Evolutionary conservation across 176 grass and related monocot species (phyloP), one percentile per base, ranked within the genome.

Genomic region (Tillandsia fasciculata): DNA sequence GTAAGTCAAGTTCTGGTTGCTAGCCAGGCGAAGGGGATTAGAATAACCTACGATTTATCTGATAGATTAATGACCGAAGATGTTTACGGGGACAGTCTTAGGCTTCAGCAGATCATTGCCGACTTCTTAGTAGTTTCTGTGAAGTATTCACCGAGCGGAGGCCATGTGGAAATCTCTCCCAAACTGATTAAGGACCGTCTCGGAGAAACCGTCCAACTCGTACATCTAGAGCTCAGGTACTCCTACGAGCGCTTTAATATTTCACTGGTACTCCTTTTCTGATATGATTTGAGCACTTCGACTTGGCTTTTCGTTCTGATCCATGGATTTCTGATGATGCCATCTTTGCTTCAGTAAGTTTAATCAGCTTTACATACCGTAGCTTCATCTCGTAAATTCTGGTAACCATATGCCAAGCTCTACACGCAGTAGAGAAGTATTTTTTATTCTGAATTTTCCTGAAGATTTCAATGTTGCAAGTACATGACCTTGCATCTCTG

Each of bases 41-140:
- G 79, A 82, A 27, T 97, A 70, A 75, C 79, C 18, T 92, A 84
- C 48, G 71, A 90, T 18, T 18, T 87, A 8, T 82, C 86, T 23
- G 78, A 87, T 64, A 80, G 72, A 67, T 81, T 83, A 47, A 90
- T 90, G 89, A 83, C 75, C 52, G 83, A 92, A 73, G 67, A 47
- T 9, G 18, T 97, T 13, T 97, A 92, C 3, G 93, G 93, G 10
- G 93, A 92, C 61, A 76, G 74, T 69, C 78, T 90, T 71, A 83
- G 93, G 67, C 79, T 97, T 27, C 89, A 97, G 64, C 93, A 92
- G 77, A 92, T 97, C 64, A 77, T 92, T 66, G 82, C 93, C 12
- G 84, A 90, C 56, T 90, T 97, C 72, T 78, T 97, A 50, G 70
- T 78, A 10, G 53, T 92, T 51, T 92, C 93, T 0, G 84, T 92